Evolutionary conservation across 345 rosid genomes (phyloP).

Genomic region (Abelmoschus esculentus): DNA sequence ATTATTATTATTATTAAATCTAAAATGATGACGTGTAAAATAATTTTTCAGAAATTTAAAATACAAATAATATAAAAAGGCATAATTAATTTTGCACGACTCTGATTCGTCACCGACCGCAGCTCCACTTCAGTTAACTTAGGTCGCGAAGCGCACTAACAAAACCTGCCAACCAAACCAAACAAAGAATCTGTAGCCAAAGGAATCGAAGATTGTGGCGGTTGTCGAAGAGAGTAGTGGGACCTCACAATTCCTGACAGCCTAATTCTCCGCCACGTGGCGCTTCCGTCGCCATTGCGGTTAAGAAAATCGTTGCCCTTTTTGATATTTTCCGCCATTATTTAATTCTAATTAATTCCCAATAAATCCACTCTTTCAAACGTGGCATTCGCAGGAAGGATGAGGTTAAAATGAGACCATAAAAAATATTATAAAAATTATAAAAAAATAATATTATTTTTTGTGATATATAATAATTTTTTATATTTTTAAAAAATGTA

Average conservation of each 20-base stretch:
- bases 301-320: neutral
- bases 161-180: neutral
- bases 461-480: too few species aligned
- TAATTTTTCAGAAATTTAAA: too few species aligned
- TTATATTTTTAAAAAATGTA: too few species aligned
- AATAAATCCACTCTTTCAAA: neutral
- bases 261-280: slow-evolving; percentile 22
- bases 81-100: neutral
- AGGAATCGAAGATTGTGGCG: neutral
- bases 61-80: neutral
- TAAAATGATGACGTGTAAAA: too few species aligned
- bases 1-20: too few species aligned
- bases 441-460: too few species aligned
- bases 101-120: neutral
- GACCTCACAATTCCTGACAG: neutral
- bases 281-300: neutral
- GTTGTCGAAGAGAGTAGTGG: neutral
- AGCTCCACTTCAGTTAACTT: neutral
- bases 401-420: too few species aligned
- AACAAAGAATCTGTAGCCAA: neutral
- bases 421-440: too few species aligned
- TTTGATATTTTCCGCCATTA: too few species aligned
- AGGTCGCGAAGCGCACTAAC: neutral
- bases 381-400: slow-evolving; percentile 8
- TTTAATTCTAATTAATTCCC: neutral